These are phyloP conservation scores for Botrytis deweyae DNA, from an alignment of 2,329 filamentous ascomycete genomes.

Conservation along the genomic window DNA sequence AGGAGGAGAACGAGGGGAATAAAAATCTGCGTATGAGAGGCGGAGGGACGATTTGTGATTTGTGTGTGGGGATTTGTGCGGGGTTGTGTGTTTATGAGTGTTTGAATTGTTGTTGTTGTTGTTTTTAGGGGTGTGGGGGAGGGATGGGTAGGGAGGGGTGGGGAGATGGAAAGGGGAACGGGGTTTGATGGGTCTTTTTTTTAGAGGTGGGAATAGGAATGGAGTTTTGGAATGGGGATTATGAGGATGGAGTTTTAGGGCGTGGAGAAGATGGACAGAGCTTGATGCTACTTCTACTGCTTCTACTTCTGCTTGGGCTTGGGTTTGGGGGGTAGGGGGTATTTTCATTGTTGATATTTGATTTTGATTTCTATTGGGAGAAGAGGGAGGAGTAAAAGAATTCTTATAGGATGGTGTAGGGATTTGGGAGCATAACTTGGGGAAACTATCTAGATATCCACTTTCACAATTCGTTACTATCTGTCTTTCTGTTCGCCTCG, in stretches of 20 bases:
- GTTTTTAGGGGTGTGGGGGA: neutral
- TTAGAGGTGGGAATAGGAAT: neutral
- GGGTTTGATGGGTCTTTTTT: neutral
- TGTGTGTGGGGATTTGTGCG: slow-evolving; percentile 11
- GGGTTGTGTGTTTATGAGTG: slow-evolving; percentile 4
- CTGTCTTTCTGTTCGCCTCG: neutral
- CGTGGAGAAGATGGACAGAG: neutral
- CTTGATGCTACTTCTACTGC: neutral
- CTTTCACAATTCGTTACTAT: neutral
- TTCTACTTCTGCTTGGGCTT: neutral
- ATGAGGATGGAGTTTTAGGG: neutral
- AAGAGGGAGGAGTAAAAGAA: neutral
- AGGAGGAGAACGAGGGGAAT: no score
- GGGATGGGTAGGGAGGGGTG: neutral
- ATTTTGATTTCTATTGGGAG: neutral
- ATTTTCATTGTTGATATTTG: neutral
- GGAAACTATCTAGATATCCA: neutral
- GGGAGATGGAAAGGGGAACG: neutral
- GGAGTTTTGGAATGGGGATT: neutral
- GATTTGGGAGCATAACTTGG: neutral
- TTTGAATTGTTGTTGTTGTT: slow-evolving; percentile 12
- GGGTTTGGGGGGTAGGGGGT: neutral
- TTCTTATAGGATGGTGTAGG: neutral
- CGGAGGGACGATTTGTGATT: neutral
- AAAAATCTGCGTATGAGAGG: neutral